Evolutionary conservation across 768 basidiomycete genomes (phyloP), one percentile per base, ranked within the genome.

Genomic region (Leccinum sublutescens): DNA sequence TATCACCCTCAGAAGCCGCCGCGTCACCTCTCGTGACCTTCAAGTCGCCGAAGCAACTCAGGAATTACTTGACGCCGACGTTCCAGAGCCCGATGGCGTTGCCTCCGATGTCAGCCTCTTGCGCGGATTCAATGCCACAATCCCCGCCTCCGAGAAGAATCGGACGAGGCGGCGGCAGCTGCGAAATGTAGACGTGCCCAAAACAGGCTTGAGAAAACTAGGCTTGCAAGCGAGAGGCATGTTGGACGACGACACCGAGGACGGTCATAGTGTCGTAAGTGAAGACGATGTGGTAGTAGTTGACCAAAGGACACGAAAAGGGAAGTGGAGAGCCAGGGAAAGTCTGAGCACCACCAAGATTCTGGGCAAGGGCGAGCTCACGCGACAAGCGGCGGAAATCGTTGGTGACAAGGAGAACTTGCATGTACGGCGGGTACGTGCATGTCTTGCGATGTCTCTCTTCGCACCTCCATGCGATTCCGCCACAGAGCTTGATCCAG

Each of bases 61-160:
- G 25, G 89, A 92, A 69, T 76, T 94, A 10, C 82, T 94, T 38
- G 76, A 79, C 15, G 80, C 79, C 5, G 85, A 89, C 33, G 82
- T 94, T 2, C 91, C 91, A 2, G 90, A 92, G 64, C 82, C 83
- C 15, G 83, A 84, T 14, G 88, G 85, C 40, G 79, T 88, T 31
- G 87, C 88, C 5, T 80, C 82, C 15, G 83, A 85, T 66, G 86
- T 95, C 53, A 92, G 91, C 66, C 79, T 98, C 34, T 76, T 97
- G 45, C 85, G 89, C 49, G 96, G 96, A 0, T 98, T 98, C 74
- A 89, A 92, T 67, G 96, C 96, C 17, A 98, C 96, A 2, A 90
- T 97, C 47, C 96, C 96, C 12, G 91, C 89, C 68, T 85, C 95
- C 40, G 89, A 93, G 64, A 82, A 86, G 69, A 82, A 91, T 55